Evolutionary conservation across 129 eudicot species (phyloP).

Genomic region (Erigeron canadensis): DNA sequence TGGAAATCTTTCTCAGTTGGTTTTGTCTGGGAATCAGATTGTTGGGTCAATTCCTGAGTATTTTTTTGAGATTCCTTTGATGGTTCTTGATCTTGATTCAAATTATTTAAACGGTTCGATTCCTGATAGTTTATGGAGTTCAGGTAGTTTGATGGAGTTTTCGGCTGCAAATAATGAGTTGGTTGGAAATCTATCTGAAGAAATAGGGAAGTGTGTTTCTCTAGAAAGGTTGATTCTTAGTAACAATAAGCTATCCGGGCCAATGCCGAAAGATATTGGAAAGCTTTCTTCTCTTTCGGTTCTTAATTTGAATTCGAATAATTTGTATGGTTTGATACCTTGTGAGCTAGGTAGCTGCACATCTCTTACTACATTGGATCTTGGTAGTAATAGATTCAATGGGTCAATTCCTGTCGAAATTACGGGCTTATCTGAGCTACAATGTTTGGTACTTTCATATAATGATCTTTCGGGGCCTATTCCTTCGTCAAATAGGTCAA

Average conservation of each 20-base stretch:
- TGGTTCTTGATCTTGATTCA: constrained; percentile 71
- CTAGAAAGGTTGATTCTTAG: constrained; percentile 54
- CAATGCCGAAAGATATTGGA: constrained; percentile 55
- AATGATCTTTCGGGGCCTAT: constrained; percentile 63
- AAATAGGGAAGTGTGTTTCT: constrained; percentile 43
- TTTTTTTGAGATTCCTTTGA: constrained; percentile 52
- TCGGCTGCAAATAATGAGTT: constrained; percentile 64
- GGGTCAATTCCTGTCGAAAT: constrained; percentile 62
- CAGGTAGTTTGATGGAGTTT: constrained; percentile 53
- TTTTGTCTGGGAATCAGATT: constrained; percentile 49
- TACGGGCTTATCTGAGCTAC: constrained; percentile 50
- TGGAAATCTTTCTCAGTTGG: constrained; percentile 55
- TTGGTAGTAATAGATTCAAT: constrained; percentile 55
- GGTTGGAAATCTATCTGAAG: constrained; percentile 46
- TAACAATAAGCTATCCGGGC: constrained; percentile 47
- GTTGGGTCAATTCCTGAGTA: constrained; percentile 61
- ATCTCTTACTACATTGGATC: constrained; percentile 62
- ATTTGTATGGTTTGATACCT: constrained; percentile 51
- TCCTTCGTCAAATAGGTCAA: constrained; percentile 43
- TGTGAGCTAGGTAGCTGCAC: constrained; percentile 49
- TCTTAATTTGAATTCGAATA: constrained; percentile 57
- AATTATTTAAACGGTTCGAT: constrained; percentile 58
- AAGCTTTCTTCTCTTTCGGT: constrained; percentile 54
- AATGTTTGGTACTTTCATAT: constrained; percentile 61
- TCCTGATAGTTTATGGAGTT: constrained; percentile 61